A percentile compares a stretch with the other conserved stretches of the same genome.
Conservation (phyloP, 176 grass and related monocot species). For the Cenchrus americanus region DNA sequence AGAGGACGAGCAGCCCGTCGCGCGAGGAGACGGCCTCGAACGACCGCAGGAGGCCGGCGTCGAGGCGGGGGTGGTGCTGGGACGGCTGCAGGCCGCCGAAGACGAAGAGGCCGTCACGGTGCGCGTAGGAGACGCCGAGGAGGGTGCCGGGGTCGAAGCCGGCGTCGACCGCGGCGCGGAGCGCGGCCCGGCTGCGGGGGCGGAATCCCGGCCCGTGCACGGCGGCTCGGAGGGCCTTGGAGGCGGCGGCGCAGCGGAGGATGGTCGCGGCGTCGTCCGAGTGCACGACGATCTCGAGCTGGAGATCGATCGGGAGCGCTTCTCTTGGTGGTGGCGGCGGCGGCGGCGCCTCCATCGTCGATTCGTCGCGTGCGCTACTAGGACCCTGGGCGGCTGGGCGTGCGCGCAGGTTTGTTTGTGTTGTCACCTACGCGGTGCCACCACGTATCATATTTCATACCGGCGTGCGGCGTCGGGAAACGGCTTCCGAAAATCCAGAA, state of each 20-base stretch:
- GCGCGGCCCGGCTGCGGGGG: background rate
- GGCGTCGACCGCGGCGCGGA: background rate
- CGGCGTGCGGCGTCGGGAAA: no score
- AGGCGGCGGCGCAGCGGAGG: constrained; percentile 11
- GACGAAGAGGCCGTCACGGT: no score
- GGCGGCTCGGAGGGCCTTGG: constrained; percentile 13
- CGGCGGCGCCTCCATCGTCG: background rate
- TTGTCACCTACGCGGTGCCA: no score
- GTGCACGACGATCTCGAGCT: background rate
- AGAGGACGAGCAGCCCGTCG: background rate
- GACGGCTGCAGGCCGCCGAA: background rate
- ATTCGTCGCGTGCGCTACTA: background rate
- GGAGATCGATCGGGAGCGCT: background rate
- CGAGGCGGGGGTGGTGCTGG: background rate
- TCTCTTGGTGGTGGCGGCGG: background rate
- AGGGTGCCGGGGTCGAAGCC: background rate
- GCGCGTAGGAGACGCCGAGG: background rate
- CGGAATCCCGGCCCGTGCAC: constrained; percentile 18
- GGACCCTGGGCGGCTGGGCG: background rate
- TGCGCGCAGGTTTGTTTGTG: no score
- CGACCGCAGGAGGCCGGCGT: background rate
- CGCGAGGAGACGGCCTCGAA: background rate
- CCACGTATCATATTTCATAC: no score
- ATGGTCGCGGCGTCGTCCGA: background rate
- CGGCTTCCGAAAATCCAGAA: no score